Evolutionary conservation across 1,284 basidiomycete genomes (phyloP).

Genomic region (Papiliotrema fonsecae): DNA sequence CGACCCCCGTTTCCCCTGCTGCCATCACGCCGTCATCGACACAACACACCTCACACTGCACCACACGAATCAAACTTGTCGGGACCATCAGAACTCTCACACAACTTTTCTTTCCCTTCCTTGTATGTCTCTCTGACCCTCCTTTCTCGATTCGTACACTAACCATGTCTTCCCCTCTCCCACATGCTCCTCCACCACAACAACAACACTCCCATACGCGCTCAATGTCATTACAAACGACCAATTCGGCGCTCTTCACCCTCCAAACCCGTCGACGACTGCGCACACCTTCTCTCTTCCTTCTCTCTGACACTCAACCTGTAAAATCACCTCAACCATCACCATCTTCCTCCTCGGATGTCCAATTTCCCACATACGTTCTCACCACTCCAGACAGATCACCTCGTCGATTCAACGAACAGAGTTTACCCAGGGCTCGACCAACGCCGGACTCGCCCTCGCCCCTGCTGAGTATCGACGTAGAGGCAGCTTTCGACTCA

Average conservation of each 20-base stretch:
- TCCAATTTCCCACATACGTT: too few relatives aligned
- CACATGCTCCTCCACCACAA: not conserved
- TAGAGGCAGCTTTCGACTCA: not conserved
- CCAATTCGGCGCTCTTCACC: not conserved
- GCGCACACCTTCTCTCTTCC: constrained; percentile 3
- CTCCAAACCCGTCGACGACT: constrained; percentile 8
- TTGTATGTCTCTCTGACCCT: too few relatives aligned
- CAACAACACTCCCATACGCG: constrained; percentile 1
- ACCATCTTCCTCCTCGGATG: not conserved
- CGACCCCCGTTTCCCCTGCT: too few relatives aligned
- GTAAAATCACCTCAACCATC: not conserved
- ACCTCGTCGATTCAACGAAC: not conserved
- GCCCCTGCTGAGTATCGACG: not conserved
- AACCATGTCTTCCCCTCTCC: not conserved
- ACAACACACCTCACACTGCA: too few relatives aligned
- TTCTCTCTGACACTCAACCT: constrained; percentile 1
- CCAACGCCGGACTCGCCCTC: not conserved
- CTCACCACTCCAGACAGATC: not conserved
- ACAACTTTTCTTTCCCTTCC: too few relatives aligned
- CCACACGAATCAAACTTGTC: too few relatives aligned
- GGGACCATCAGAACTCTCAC: too few relatives aligned
- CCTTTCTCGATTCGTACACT: not conserved
- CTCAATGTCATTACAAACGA: not conserved
- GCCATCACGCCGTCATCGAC: too few relatives aligned
- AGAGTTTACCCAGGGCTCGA: not conserved